Percentiles rank a stretch among this genome's conserved stretches.
These are phyloP conservation scores for Lanmaoa pseudosensibilis DNA, from an alignment of 768 basidiomycete genomes.

Conservation along the genomic window DNA sequence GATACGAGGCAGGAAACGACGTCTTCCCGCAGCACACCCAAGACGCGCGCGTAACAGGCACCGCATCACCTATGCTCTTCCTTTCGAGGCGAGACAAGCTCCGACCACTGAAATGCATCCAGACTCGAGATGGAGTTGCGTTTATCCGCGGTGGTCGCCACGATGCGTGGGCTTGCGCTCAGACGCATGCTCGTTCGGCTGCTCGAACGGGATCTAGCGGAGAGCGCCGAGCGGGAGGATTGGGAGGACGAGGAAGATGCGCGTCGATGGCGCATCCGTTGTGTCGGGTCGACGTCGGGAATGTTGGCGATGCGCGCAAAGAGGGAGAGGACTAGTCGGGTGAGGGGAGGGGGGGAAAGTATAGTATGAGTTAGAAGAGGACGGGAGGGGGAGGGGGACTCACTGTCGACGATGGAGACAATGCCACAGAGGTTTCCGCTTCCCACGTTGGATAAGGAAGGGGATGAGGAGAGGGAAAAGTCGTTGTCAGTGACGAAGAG, in stretches of 20 bases:
- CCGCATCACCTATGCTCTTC: conserved; percentile 23
- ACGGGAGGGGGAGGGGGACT: conserved; percentile 22
- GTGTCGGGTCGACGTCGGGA: conserved; percentile 71
- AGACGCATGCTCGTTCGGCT: conserved; percentile 41
- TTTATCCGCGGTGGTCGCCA: conserved; percentile 31
- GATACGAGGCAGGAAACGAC: background rate
- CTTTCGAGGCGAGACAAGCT: conserved; percentile 33
- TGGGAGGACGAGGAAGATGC: conserved; percentile 72
- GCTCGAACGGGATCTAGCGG: conserved; percentile 41
- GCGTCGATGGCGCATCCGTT: conserved; percentile 76
- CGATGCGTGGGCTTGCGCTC: conserved; percentile 34
- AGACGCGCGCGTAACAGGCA: background rate
- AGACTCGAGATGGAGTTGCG: conserved; percentile 33
- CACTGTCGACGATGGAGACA: conserved; percentile 83
- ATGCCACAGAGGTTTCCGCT: conserved; percentile 61
- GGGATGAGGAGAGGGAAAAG: conserved; percentile 48
- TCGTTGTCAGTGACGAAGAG: conserved; percentile 72
- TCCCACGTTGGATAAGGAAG: conserved; percentile 39
- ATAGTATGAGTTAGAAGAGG: background rate
- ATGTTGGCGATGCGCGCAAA: conserved; percentile 77
- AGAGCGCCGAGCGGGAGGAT: conserved; percentile 43
- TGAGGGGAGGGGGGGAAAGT: background rate
- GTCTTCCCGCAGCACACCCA: background rate
- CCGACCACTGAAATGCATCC: conserved; percentile 36
- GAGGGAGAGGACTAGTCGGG: conserved; percentile 62